These are phyloP conservation scores for Neltuma alba DNA, from an alignment of 306 rosid genomes.

Conservation along the genomic window DNA sequence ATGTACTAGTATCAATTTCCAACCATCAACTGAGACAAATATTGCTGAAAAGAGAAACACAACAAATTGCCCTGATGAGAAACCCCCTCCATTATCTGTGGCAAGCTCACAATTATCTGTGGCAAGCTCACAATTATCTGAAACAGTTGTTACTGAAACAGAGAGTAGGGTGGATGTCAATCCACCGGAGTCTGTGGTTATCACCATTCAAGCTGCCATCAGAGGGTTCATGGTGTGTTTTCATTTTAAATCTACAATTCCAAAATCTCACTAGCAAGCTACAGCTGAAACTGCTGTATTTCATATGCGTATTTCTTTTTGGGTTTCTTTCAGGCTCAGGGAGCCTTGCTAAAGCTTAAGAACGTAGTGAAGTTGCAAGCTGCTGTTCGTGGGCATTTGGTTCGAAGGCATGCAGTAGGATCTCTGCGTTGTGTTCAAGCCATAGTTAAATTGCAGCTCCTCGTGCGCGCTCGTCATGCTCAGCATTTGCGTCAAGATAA, in stretches of 20 bases:
- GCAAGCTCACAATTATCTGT: conserved; percentile 49
- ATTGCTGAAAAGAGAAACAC: conserved; percentile 61
- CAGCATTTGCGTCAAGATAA: conserved; percentile 38
- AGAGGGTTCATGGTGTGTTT: conserved; percentile 77
- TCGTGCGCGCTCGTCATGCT: conserved; percentile 78
- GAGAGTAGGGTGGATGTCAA: conserved; percentile 49
- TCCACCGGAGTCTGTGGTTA: conserved; percentile 60
- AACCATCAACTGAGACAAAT: conserved; percentile 46
- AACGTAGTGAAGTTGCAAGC: conserved; percentile 89
- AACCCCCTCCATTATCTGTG: conserved; percentile 47
- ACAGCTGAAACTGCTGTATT: conserved; percentile 6
- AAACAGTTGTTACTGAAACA: conserved; percentile 40
- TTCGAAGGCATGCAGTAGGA: conserved; percentile 86
- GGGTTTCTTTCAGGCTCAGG: conserved; percentile 61
- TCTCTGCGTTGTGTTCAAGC: conserved; percentile 91
- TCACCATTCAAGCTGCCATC: conserved; percentile 73
- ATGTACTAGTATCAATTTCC: conserved; percentile 49
- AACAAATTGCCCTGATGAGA: conserved; percentile 55
- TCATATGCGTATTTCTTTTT: conserved; percentile 6
- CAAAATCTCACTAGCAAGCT: conserved; percentile 15
- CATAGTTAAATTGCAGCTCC: conserved; percentile 81
- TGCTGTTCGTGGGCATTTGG: conserved; percentile 92
- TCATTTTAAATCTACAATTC: conserved; percentile 22
- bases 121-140: conserved; percentile 47
- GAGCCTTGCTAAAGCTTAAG: conserved; percentile 52